phyloP scores from a whole-genome alignment of 2,329 filamentous ascomycete genomes.

The Aspergillus pseudotamarii region DNA sequence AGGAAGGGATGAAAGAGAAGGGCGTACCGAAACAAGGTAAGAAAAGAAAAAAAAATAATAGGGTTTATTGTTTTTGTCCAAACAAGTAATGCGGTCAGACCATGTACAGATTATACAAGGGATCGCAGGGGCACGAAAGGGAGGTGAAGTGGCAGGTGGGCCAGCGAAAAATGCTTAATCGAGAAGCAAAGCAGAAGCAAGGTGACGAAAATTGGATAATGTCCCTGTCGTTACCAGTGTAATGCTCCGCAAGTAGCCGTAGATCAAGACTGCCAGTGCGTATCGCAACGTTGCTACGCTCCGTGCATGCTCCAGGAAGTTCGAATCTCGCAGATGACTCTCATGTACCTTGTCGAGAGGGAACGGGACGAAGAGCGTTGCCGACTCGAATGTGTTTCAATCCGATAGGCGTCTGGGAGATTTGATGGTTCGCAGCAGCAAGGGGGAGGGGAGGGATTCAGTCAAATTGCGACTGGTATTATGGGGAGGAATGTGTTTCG shows the following conservation, averaged over 20 bases:
- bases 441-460: conserved; percentile 33
- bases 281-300: conserved; percentile 42
- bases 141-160: conserved; percentile 25
- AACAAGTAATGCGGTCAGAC: conserved; percentile 27
- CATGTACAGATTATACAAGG: conserved; percentile 36
- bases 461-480: conserved; percentile 26
- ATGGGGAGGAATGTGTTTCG: conserved; percentile 38
- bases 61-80: conserved; percentile 22
- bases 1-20: conserved; percentile 25
- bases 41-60: conserved; percentile 20
- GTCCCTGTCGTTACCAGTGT: conserved; percentile 39
- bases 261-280: conserved; percentile 28
- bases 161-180: conserved; percentile 29
- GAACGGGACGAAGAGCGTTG: conserved; percentile 28
- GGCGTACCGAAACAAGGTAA: conserved; percentile 16
- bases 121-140: conserved; percentile 29
- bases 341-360: conserved; percentile 38
- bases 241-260: conserved; percentile 29
- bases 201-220: conserved; percentile 36
- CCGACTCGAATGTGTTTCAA: conserved; percentile 20
- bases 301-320: conserved; percentile 47
- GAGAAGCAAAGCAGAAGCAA: conserved; percentile 34
- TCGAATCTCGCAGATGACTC: conserved; percentile 39
- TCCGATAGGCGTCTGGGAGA: conserved; percentile 31
- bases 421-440: conserved; percentile 37